Evolutionary conservation across 495 filamentous ascomycete genomes (phyloP).

Genomic region (Hypoxylon lenormandii): DNA sequence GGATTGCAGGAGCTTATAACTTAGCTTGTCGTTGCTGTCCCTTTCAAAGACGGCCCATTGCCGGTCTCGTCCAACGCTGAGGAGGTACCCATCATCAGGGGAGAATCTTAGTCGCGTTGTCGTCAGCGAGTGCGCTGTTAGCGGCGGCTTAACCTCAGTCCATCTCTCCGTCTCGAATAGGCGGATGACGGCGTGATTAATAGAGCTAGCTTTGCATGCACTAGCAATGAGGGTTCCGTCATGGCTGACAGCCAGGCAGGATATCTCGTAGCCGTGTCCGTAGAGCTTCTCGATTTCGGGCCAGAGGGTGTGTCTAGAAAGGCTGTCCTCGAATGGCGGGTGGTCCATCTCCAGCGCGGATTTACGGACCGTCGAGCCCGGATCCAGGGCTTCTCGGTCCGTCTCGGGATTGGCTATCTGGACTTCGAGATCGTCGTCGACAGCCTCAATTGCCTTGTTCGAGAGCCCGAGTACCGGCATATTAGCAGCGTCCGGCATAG

Average conservation of each 20-base stretch:
- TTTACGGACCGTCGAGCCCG: slow-evolving; percentile 56
- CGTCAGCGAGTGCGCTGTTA: slow-evolving; percentile 84
- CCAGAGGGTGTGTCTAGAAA: slow-evolving; percentile 92
- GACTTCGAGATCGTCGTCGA: slow-evolving; percentile 63
- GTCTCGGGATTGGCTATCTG: slow-evolving; percentile 55
- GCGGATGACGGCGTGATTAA: slow-evolving; percentile 93
- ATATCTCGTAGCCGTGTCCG: slow-evolving; percentile 98
- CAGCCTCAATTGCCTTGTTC: slow-evolving; percentile 85
- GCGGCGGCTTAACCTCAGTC: slow-evolving; percentile 86
- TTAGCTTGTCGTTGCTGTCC: slow-evolving; percentile 44
- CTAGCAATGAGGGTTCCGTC: slow-evolving; percentile 82
- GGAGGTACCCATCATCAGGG: slow-evolving; percentile 73
- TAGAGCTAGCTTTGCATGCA: slow-evolving; percentile 90
- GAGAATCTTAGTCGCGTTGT: slow-evolving; percentile 84
- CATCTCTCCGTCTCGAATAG: slow-evolving; percentile 86
- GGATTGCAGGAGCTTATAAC: slow-evolving; percentile 67
- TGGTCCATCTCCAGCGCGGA: slow-evolving; percentile 66
- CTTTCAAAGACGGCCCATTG: slow-evolving; percentile 85
- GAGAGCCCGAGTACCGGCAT: slow-evolving; percentile 95
- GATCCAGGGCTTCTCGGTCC: slow-evolving; percentile 57
- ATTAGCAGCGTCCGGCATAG: slow-evolving; percentile 85
- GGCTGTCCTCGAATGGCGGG: slow-evolving; percentile 88
- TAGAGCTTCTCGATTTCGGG: slow-evolving; percentile 97
- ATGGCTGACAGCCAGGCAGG: slow-evolving; percentile 82
- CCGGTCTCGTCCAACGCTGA: slow-evolving; percentile 91